Conservation (phyloP, 805 yeast species). For the Saturnispora diversa region DNA sequence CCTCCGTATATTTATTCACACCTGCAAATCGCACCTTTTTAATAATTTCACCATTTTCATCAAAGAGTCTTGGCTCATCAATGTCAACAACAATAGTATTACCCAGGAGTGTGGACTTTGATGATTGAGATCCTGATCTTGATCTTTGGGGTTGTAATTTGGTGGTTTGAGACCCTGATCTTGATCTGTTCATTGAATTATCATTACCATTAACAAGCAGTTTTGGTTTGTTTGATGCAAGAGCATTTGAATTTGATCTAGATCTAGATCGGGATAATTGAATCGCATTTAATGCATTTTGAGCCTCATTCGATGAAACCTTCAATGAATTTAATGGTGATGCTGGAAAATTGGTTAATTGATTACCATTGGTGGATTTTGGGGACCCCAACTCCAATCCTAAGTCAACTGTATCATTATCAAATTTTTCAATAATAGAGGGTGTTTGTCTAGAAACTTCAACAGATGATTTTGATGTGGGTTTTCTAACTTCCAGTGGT, state of each 20-base stretch:
- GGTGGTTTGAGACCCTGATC: constrained; percentile 14
- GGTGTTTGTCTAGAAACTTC: too few species aligned
- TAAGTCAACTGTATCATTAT: not conserved
- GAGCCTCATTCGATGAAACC: constrained; percentile 17
- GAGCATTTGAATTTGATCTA: constrained; percentile 17
- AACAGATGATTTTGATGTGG: constrained; percentile 8
- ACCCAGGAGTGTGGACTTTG: constrained; percentile 15
- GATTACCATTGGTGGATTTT: not conserved
- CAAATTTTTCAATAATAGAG: constrained; percentile 14
- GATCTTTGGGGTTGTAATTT: constrained; percentile 19
- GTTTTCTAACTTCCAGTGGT: constrained; percentile 22
- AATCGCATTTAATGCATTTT: constrained; percentile 14
- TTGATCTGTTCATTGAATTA: constrained; percentile 20
- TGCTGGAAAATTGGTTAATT: constrained; percentile 16
- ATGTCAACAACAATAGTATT: constrained; percentile 20
- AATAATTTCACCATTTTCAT: constrained; percentile 18
- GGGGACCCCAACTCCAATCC: not conserved
- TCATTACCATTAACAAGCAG: constrained; percentile 14
- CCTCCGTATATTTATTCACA: constrained; percentile 42
- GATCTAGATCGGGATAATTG: constrained; percentile 23
- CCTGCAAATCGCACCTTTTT: constrained; percentile 47
- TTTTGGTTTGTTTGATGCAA: constrained; percentile 6
- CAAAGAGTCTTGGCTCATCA: constrained; percentile 9
- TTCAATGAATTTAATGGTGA: constrained; percentile 29
- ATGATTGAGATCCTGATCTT: constrained; percentile 5